Evolutionary conservation across 1,139 yeast genomes (phyloP).

Genomic region (Geotrichum klebahnii): DNA sequence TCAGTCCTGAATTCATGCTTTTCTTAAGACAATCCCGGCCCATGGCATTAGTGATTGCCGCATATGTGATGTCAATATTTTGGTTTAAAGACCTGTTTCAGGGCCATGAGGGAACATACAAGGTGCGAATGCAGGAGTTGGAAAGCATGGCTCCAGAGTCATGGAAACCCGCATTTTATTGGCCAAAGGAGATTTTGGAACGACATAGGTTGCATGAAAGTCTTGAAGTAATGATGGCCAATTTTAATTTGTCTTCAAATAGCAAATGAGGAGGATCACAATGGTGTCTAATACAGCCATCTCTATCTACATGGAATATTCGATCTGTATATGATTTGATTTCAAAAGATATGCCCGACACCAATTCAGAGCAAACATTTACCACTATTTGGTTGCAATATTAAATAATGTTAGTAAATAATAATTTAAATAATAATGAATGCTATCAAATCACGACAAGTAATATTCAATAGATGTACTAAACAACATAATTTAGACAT

Average conservation of each 20-base stretch:
- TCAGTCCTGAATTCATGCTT: slow-evolving; percentile 3
- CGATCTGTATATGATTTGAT: too few species aligned
- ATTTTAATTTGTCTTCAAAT: neutral
- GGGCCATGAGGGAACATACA: slow-evolving; percentile 1
- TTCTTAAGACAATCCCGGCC: slow-evolving; percentile 11
- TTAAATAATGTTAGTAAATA: too few species aligned
- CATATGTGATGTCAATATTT: slow-evolving; percentile 2
- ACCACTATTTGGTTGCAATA: too few species aligned
- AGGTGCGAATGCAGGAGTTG: slow-evolving; percentile 5
- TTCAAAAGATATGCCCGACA: too few species aligned
- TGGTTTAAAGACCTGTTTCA: slow-evolving; percentile 8
- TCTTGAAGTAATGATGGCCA: slow-evolving; percentile 8
- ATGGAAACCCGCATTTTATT: slow-evolving; percentile 15
- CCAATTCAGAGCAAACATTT: too few species aligned
- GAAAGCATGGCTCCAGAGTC: slow-evolving; percentile 5
- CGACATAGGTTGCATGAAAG: slow-evolving; percentile 5
- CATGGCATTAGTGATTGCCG: slow-evolving; percentile 12
- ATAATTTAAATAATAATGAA: too few species aligned
- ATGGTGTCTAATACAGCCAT: too few species aligned
- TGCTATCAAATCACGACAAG: too few species aligned
- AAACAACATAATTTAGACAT: too few species aligned
- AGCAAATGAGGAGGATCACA: neutral
- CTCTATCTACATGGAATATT: too few species aligned
- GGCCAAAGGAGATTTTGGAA: slow-evolving; percentile 15
- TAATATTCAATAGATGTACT: too few species aligned